Evolutionary conservation across 2,329 filamentous ascomycete species (phyloP).

Genomic region (Didymella segeticola): DNA sequence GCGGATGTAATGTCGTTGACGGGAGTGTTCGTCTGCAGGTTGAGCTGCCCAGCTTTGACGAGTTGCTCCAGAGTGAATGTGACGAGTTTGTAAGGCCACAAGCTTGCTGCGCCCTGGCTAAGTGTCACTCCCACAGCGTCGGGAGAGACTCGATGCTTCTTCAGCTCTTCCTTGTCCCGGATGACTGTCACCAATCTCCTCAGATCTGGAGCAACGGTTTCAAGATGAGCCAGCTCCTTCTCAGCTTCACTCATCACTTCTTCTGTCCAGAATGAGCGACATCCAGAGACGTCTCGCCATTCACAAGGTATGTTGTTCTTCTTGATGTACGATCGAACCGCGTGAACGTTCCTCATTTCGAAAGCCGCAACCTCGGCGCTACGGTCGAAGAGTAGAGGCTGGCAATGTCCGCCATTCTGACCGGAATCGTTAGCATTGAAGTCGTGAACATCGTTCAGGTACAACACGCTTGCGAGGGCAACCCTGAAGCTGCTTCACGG

Average conservation of each 20-base stretch:
- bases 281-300: slow-evolving; percentile 68
- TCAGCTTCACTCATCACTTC: slow-evolving; percentile 62
- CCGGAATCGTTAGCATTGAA: neutral
- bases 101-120: slow-evolving; percentile 68
- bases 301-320: slow-evolving; percentile 70
- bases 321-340: slow-evolving; percentile 65
- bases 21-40: slow-evolving; percentile 77
- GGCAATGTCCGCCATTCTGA: slow-evolving; percentile 69
- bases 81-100: slow-evolving; percentile 88
- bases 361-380: slow-evolving; percentile 70
- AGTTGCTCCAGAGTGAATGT: slow-evolving; percentile 71
- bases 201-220: slow-evolving; percentile 63
- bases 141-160: slow-evolving; percentile 55
- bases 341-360: slow-evolving; percentile 72
- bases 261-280: slow-evolving; percentile 67
- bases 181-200: slow-evolving; percentile 52
- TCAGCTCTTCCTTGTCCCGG: slow-evolving; percentile 54
- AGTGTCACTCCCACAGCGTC: slow-evolving; percentile 68
- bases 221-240: slow-evolving; percentile 59
- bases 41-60: slow-evolving; percentile 60
- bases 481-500: neutral
- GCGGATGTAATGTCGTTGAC: slow-evolving; percentile 52
- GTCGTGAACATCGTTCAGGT: neutral
- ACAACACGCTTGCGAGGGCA: too few relatives aligned
- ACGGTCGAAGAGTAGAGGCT: slow-evolving; percentile 70